Evolutionary conservation across 2,329 filamentous ascomycete genomes (phyloP).

Genomic region (Thelonectria blattea): DNA sequence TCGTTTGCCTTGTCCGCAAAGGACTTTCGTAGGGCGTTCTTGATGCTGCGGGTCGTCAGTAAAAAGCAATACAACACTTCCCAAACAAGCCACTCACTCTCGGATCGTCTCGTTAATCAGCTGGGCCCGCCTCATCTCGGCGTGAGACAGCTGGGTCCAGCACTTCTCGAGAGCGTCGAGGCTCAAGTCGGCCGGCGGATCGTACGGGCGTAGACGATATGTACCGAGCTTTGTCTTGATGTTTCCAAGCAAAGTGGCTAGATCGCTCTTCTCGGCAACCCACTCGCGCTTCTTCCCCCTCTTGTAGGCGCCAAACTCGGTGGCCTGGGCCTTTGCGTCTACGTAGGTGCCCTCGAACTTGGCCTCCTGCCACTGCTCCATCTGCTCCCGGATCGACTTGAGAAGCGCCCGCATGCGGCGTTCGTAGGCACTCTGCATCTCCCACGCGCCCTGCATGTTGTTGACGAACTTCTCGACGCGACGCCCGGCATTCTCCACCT

Average conservation of each 20-base stretch:
- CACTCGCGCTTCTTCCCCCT: constrained; percentile 87
- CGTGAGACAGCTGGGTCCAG: constrained; percentile 79
- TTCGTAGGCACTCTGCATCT: constrained; percentile 98
- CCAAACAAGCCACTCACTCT: constrained; percentile 65
- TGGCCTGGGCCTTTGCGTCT: constrained; percentile 87
- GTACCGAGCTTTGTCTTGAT: constrained; percentile 99
- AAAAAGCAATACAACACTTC: neutral
- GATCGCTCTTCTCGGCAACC: constrained; percentile 97
- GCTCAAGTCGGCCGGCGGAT: constrained; percentile 83
- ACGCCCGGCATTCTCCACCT: constrained; percentile 95
- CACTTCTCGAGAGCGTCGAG: constrained; percentile 82
- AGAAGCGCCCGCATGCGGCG: constrained; percentile 85
- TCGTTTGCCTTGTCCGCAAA: constrained; percentile 99
- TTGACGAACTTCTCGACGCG: constrained; percentile 98
- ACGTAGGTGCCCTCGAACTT: constrained; percentile 89
- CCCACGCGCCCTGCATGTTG: constrained; percentile 99
- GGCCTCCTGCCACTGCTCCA: constrained; percentile 76
- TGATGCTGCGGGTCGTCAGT: constrained; percentile 69
- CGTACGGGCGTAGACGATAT: constrained; percentile 88
- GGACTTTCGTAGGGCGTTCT: constrained; percentile 87
- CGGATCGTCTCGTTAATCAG: constrained; percentile 97
- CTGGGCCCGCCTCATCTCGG: constrained; percentile 88
- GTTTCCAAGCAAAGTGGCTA: constrained; percentile 91
- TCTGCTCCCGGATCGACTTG: constrained; percentile 74
- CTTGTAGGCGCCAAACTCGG: constrained; percentile 87